Evolutionary conservation across 164 flowering plant genomes (phyloP), one percentile per base, ranked within the genome.

Genomic region (Tetrastigma voinierianum): DNA sequence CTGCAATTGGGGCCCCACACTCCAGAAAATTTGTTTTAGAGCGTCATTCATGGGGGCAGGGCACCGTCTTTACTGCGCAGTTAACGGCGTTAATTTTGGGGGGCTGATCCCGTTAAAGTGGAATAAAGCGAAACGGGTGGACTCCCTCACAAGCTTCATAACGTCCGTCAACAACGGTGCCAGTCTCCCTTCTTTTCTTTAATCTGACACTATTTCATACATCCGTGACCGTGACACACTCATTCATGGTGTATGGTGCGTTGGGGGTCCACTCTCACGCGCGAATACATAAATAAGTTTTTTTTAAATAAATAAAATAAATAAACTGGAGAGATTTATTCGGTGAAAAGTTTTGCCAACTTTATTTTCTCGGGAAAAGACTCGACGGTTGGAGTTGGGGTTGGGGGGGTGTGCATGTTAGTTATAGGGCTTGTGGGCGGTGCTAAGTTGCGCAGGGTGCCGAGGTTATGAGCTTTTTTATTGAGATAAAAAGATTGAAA

Each of bases 81-180:
- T 63, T 72, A 67, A 78, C 81, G 81, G 54, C 81, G 81, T 78
- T 67, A 69, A 72, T 70, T 68, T 52, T 9, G 81, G 67, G 81
- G 67, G 44, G 57, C 55, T 69, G 65, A 70, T 64, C 46, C n/a
- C 63, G 72, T 53, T 10, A 64, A 32, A 32, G 61, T 46, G 67
- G 12, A n/a, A 7, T n/a, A 20, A n/a, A 57, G 52, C 40, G 1
- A 46, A 3, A 4, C 9, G 40, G 3, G 7, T 21, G 17, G 48
- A 1, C 9, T 32, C 57, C n/a, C n/a, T n/a, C 2, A 16, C 14
- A 10, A 32, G 49, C 2, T 16, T n/a, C 44, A 4, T 62, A 59
- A 63, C 78, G 70, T 68, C 78, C 66, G 68, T 68, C 66, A 62
- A 63, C 25, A 59, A 64, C 61, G 57, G 65, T 70, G 67, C 67